A percentile compares a stretch with the other conserved stretches of the same genome.
phyloP scores from a whole-genome alignment of 1,284 basidiomycete species.

The Ceratobasidium sp. region DNA sequence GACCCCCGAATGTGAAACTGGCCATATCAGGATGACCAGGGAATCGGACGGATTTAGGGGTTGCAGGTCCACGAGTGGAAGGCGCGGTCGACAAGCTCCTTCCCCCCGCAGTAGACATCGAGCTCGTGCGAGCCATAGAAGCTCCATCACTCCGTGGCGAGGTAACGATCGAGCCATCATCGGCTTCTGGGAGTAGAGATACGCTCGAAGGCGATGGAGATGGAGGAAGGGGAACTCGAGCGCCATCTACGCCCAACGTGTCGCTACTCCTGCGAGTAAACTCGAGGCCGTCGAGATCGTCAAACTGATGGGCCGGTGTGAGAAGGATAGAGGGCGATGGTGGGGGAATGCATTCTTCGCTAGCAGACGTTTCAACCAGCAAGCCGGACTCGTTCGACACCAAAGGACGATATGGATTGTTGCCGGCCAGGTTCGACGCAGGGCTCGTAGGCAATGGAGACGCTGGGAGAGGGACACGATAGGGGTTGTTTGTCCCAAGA shows the following conservation, averaged over 20 bases:
- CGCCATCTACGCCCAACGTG: constrained; percentile 3
- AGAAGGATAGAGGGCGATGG: constrained; percentile 30
- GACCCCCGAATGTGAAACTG: constrained; percentile 28
- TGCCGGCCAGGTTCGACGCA: constrained; percentile 1
- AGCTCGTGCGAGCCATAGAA: constrained; percentile 1
- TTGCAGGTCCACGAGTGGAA: constrained; percentile 21
- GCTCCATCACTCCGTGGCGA: background rate
- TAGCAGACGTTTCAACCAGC: background rate
- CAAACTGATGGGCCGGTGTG: constrained; percentile 29
- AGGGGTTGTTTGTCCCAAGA: constrained; percentile 24
- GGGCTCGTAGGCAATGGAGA: constrained; percentile 7
- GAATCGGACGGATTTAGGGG: constrained; percentile 22
- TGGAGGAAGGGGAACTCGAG: constrained; percentile 27
- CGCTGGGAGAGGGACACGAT: constrained; percentile 29
- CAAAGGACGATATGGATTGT: constrained; percentile 6
- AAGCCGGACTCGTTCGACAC: background rate
- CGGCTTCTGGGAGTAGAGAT: background rate
- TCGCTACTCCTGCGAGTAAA: constrained; percentile 1
- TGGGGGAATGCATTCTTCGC: constrained; percentile 10
- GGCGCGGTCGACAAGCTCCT: constrained; percentile 32
- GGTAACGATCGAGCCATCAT: background rate
- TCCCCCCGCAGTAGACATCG: constrained; percentile 22
- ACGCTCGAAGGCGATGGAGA: constrained; percentile 15
- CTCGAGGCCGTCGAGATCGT: background rate
- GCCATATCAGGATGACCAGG: constrained; percentile 23